Evolutionary conservation across 495 filamentous ascomycete species (phyloP).

Genomic region (Rostrohypoxylon terebratum): DNA sequence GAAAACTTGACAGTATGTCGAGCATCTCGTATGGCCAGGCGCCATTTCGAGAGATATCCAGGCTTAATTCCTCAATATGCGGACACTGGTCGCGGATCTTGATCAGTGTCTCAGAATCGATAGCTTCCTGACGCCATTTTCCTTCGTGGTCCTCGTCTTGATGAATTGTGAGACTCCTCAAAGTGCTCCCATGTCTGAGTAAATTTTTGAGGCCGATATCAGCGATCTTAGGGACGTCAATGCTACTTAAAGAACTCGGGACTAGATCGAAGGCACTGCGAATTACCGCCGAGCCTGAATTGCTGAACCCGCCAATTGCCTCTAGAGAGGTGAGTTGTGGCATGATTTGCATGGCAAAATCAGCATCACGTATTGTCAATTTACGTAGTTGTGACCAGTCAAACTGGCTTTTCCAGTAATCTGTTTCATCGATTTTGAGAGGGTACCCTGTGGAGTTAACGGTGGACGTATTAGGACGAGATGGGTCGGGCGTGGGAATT

Average conservation of each 20-base stretch:
- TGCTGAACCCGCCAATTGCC: background rate
- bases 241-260: conserved; percentile 12
- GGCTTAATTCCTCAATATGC: conserved; percentile 4
- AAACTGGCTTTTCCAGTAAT: conserved; percentile 5
- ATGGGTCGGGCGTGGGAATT: background rate
- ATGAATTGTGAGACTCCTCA: conserved; percentile 15
- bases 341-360: conserved; percentile 4
- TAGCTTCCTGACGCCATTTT: background rate
- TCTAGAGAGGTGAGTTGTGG: conserved; percentile 16
- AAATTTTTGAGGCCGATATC: background rate
- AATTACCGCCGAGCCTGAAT: background rate
- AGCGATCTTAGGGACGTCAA: background rate
- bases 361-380: background rate
- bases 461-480: background rate
- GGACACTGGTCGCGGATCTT: conserved; percentile 18
- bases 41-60: background rate
- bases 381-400: conserved; percentile 8
- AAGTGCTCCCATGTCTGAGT: background rate
- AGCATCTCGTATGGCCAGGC: conserved; percentile 12
- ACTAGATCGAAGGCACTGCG: background rate
- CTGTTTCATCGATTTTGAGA: background rate
- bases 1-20: conserved; percentile 3
- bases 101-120: background rate
- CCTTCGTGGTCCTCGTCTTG: background rate
- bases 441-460: background rate